These are phyloP conservation scores for Raddia guianensis DNA, from an alignment of 176 grass and related monocot genomes.

Conservation along the genomic window DNA sequence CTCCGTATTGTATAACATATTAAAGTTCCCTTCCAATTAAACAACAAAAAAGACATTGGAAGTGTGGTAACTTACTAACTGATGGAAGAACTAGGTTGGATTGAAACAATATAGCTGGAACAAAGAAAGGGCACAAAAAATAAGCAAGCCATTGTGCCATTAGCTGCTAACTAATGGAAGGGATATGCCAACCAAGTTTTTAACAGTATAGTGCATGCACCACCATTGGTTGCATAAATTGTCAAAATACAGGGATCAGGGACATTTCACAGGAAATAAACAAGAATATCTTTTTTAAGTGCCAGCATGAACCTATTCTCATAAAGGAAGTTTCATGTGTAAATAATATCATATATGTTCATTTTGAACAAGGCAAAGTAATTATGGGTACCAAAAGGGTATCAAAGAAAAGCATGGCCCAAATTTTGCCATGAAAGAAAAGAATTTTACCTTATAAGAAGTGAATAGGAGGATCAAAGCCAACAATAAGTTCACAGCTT, in stretches of 20 bases:
- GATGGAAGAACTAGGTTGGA: conserved; percentile 15
- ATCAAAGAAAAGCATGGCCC: conserved; percentile 25
- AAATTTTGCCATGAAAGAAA: conserved; percentile 11
- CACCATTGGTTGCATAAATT: conserved; percentile 14
- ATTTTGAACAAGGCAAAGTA: conserved; percentile 21
- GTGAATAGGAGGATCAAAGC: conserved; percentile 87
- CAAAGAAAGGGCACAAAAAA: neutral
- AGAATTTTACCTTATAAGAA: conserved; percentile 84
- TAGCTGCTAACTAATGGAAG: conserved; percentile 8
- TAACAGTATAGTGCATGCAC: conserved; percentile 4
- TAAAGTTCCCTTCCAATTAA: conserved; percentile 25
- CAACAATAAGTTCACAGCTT: conserved; percentile 86
- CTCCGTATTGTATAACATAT: neutral
- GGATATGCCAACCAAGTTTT: neutral
- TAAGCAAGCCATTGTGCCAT: conserved; percentile 8
- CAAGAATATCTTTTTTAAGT: conserved; percentile 19
- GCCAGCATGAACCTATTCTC: conserved; percentile 17
- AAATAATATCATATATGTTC: conserved; percentile 11
- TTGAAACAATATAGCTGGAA: conserved; percentile 10
- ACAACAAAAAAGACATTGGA: neutral
- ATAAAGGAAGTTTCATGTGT: conserved; percentile 30
- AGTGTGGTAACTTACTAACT: conserved; percentile 7
- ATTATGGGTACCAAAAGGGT: neutral
- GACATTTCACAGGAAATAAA: conserved; percentile 4
- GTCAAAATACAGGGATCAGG: neutral